phyloP scores from a whole-genome alignment of 306 rosid species.

The Ormosia emarginata region DNA sequence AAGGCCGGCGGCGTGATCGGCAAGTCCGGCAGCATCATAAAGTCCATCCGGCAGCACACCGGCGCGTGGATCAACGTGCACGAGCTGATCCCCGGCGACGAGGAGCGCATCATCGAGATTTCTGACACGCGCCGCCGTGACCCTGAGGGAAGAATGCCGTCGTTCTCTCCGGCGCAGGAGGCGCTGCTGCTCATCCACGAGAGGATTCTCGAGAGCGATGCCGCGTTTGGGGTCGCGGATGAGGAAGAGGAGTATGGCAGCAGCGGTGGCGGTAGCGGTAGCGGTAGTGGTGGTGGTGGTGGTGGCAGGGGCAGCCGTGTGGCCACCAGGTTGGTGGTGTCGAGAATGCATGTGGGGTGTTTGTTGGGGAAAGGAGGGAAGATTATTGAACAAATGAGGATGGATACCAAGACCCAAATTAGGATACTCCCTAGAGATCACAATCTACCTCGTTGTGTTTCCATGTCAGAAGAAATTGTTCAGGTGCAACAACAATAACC shows the following conservation, averaged over 20 bases:
- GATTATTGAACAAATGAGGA: slow-evolving; percentile 99
- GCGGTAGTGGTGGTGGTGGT: slow-evolving; percentile 41
- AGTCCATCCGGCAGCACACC: slow-evolving; percentile 93
- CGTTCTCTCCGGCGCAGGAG: slow-evolving; percentile 96
- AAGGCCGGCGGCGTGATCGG: slow-evolving; percentile 97
- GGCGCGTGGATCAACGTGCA: slow-evolving; percentile 99
- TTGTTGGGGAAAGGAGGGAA: slow-evolving; percentile 97
- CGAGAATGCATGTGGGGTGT: slow-evolving; percentile 96
- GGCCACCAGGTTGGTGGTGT: slow-evolving; percentile 84
- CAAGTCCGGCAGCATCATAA: slow-evolving; percentile 90
- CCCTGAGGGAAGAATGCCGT: slow-evolving; percentile 91
- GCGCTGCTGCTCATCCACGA: slow-evolving; percentile 84
- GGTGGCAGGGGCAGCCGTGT: slow-evolving; percentile 53
- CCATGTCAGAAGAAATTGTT: slow-evolving; percentile 97
- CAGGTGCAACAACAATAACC: slow-evolving; percentile 58
- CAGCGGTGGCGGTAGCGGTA: slow-evolving; percentile 40
- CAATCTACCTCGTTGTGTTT: slow-evolving; percentile 89
- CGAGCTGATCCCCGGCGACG: slow-evolving; percentile 83
- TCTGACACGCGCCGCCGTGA: slow-evolving; percentile 94
- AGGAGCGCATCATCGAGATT: slow-evolving; percentile 93
- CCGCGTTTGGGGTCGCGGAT: slow-evolving; percentile 49
- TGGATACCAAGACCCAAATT: slow-evolving; percentile 94
- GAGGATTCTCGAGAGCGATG: slow-evolving; percentile 82
- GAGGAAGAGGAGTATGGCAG: slow-evolving; percentile 69
- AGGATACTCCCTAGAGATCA: slow-evolving; percentile 96